Percentiles rank a stretch among this genome's conserved stretches.
phyloP scores from a whole-genome alignment of 495 filamentous ascomycete genomes.

The Aspergillus haitiensis region DNA sequence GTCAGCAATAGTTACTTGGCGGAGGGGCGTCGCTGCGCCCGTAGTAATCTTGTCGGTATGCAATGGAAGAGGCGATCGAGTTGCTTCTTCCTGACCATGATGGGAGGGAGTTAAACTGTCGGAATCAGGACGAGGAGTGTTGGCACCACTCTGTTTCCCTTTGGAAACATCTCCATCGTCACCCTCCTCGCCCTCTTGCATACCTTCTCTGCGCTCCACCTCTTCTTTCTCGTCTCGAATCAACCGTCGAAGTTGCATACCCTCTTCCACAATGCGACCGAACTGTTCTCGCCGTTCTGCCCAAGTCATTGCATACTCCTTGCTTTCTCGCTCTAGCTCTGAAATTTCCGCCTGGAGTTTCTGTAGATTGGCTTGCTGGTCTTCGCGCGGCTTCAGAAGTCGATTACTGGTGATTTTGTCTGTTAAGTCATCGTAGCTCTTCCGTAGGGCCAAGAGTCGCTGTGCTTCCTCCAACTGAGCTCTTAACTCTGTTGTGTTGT shows the following conservation, averaged over 20 bases:
- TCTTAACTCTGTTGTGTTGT: constrained; percentile 71
- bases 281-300: constrained; percentile 84
- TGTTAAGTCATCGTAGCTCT: constrained; percentile 79
- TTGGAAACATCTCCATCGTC: constrained; percentile 65
- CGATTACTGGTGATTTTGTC: constrained; percentile 85
- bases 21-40: constrained; percentile 43
- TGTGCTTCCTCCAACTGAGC: constrained; percentile 74
- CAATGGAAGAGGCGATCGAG: constrained; percentile 36
- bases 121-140: constrained; percentile 66
- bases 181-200: constrained; percentile 71
- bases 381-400: constrained; percentile 74
- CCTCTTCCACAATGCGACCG: constrained; percentile 85
- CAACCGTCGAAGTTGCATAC: constrained; percentile 75
- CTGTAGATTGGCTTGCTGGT: constrained; percentile 73
- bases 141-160: constrained; percentile 53
- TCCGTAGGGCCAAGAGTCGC: constrained; percentile 70
- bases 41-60: constrained; percentile 38
- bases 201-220: constrained; percentile 70
- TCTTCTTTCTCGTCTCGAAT: constrained; percentile 98
- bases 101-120: constrained; percentile 50
- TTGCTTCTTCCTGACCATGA: constrained; percentile 45
- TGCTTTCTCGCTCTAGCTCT: constrained; percentile 80
- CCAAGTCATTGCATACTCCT: constrained; percentile 82
- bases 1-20: constrained; percentile 36
- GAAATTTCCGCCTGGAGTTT: constrained; percentile 86